Percentiles rank a stretch among this genome's conserved stretches.
Conservation (phyloP, 2,329 filamentous ascomycete species). For the Cordyceps fumosorosea region DNA sequence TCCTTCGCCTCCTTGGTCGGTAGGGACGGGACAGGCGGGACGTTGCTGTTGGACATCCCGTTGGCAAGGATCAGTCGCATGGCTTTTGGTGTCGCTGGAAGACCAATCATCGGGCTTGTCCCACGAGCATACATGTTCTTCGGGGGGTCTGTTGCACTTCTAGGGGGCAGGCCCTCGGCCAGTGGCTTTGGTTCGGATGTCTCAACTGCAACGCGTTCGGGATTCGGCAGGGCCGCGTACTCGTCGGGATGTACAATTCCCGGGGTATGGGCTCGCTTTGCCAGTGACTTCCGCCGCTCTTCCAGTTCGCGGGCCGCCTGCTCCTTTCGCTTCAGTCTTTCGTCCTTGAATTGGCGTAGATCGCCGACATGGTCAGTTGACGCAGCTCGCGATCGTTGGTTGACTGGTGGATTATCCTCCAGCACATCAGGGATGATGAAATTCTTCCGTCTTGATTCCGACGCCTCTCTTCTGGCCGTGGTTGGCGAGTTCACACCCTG, state of each 20-base stretch:
- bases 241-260: constrained; percentile 69
- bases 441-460: constrained; percentile 32
- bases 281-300: constrained; percentile 77
- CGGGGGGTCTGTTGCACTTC: constrained; percentile 60
- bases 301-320: constrained; percentile 79
- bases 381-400: constrained; percentile 27
- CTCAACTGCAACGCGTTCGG: constrained; percentile 29
- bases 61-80: constrained; percentile 74
- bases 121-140: constrained; percentile 41
- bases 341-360: constrained; percentile 49
- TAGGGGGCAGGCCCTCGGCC: constrained; percentile 40
- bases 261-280: constrained; percentile 71
- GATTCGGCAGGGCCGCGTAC: constrained; percentile 25
- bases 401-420: constrained; percentile 26
- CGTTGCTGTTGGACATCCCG: constrained; percentile 22
- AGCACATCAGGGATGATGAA: constrained; percentile 22
- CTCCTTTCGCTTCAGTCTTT: constrained; percentile 62
- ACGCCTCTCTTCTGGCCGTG: constrained; percentile 29
- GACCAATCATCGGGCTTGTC: constrained; percentile 54
- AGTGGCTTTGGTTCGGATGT: constrained; percentile 36
- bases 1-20: constrained; percentile 19
- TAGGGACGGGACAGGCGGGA: not conserved
- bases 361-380: constrained; percentile 47
- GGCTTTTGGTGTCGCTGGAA: constrained; percentile 86
- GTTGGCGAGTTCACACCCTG: constrained; percentile 32